Base-by-base conservation (phyloP, 371 early-diverging fungal species). In the Mortierella sp. region DNA sequence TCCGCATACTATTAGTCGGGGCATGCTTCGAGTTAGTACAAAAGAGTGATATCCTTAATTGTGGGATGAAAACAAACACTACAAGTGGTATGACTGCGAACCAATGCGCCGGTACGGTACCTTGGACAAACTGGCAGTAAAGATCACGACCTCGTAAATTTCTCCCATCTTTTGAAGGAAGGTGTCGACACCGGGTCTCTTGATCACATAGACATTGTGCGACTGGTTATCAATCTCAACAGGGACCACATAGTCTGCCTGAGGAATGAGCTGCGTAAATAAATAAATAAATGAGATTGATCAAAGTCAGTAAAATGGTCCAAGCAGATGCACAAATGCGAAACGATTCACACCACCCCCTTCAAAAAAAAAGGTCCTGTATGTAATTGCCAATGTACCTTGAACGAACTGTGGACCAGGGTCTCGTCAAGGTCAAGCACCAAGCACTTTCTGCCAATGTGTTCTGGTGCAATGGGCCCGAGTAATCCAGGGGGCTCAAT, bases 51-150 rank as follows among this genome's bases (percentile, higher is more conserved):
- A 16, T 24, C 6, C 11, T 5, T 13, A n/a, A 10, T 2, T 34
- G 65, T 47, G 24, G 48, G 26, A 6, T 29, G 44, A 19, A 39
- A 40, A 0, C 24, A 16, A 1, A 37, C 22, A 16, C n/a, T 8
- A n/a, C 41, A 10, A 45, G 1, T 2, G 31, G 41, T 1, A 44
- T 24, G 19, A 14, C 0, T 9, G 2, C 8, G 22, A 2, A 4
- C 5, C 10, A 13, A 24, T 9, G 8, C 14, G 22, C 14, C 22
- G 29, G 4, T 34, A n/a, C 71, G 80, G 71, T 90, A 97, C 96
- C 93, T 96, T 98, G 71, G 97, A 92, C 70, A 98, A 87, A 88
- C 95, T 94, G 7, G 99, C 98, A 5, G 99, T 99, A 80, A 98
- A 98, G 37, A 98, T 95, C 6, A 98, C 97, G 65, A 98, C 89